Evolutionary conservation across 2,329 filamentous ascomycete genomes (phyloP).

Genomic region (Gnomoniopsis sp.): DNA sequence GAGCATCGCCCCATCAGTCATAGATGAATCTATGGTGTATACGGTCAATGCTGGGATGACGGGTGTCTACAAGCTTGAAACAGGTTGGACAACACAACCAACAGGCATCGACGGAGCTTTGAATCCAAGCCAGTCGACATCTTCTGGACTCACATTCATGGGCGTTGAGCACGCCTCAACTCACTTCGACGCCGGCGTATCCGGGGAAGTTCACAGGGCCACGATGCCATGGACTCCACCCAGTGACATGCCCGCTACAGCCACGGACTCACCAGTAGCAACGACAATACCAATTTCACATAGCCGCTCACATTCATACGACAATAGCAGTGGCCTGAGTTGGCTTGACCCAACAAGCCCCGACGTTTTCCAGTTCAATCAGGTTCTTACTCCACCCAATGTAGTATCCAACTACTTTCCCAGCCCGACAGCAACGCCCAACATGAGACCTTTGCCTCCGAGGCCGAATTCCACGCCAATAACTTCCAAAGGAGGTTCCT

Average conservation of each 20-base stretch:
- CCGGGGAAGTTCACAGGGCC: conserved; percentile 31
- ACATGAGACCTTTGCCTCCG: conserved; percentile 27
- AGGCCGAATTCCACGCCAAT: conserved; percentile 26
- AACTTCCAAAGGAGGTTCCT: conserved; percentile 29
- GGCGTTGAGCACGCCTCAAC: conserved; percentile 20
- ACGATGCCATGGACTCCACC: conserved; percentile 39
- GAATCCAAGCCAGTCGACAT: conserved; percentile 32
- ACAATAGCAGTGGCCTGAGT: conserved; percentile 28
- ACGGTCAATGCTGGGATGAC: conserved; percentile 23
- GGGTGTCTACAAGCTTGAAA: conserved; percentile 34
- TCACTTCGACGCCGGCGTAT: conserved; percentile 19
- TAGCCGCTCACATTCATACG: conserved; percentile 34
- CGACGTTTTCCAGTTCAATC: conserved; percentile 32
- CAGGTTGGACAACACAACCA: conserved; percentile 36
- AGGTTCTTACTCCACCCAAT: conserved; percentile 33
- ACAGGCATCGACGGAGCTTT: conserved; percentile 32
- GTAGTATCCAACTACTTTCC: conserved; percentile 36
- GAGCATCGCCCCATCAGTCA: conserved; percentile 22
- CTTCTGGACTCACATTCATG: conserved; percentile 26
- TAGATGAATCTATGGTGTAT: conserved; percentile 30
- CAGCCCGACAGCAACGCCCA: conserved; percentile 36
- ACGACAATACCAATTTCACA: conserved; percentile 26
- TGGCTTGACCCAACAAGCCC: conserved; percentile 28
- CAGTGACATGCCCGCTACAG: conserved; percentile 38
- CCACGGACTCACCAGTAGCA: conserved; percentile 30